phyloP scores from a whole-genome alignment of 371 early-diverging fungal genomes.

The Lichtheimia corymbifera region DNA sequence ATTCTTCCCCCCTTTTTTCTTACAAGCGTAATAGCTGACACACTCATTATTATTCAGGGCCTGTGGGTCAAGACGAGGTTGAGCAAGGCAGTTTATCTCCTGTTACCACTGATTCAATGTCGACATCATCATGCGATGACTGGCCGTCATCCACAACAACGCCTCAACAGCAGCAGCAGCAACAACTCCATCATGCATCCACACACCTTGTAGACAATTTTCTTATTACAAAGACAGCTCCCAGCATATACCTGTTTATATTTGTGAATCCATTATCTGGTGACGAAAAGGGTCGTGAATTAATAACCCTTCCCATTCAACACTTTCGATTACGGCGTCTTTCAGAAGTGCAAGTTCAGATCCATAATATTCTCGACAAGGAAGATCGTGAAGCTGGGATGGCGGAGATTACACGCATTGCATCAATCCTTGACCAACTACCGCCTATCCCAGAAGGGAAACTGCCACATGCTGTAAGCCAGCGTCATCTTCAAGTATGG shows the following conservation, averaged over 20 bases:
- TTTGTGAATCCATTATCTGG: slow-evolving; percentile 68
- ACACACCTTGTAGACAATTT: slow-evolving; percentile 10
- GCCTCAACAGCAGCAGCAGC: background rate
- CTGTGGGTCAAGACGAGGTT: too few species aligned
- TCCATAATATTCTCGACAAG: slow-evolving; percentile 58
- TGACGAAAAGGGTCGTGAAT: slow-evolving; percentile 54
- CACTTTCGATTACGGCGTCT: slow-evolving; percentile 58
- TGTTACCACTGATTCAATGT: slow-evolving; percentile 5
- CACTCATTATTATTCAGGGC: too few species aligned
- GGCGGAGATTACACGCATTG: slow-evolving; percentile 30
- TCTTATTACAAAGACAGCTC: slow-evolving; percentile 11
- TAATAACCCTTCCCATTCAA: slow-evolving; percentile 53
- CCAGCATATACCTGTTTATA: slow-evolving; percentile 58
- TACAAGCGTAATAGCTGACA: too few species aligned
- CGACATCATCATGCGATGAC: background rate
- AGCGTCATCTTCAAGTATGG: slow-evolving; percentile 63
- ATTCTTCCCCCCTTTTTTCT: too few species aligned
- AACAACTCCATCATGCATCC: slow-evolving; percentile 10
- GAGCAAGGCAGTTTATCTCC: slow-evolving; percentile 6
- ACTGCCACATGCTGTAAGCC: slow-evolving; percentile 7
- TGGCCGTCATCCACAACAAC: slow-evolving; percentile 2
- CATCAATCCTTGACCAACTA: slow-evolving; percentile 24
- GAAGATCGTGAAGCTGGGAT: slow-evolving; percentile 48
- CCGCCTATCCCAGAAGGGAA: slow-evolving; percentile 16
- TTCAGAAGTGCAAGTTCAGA: slow-evolving; percentile 63